These are phyloP conservation scores for Kodamaea fungicola DNA, from an alignment of 1,139 yeast genomes.

Conservation along the genomic window DNA sequence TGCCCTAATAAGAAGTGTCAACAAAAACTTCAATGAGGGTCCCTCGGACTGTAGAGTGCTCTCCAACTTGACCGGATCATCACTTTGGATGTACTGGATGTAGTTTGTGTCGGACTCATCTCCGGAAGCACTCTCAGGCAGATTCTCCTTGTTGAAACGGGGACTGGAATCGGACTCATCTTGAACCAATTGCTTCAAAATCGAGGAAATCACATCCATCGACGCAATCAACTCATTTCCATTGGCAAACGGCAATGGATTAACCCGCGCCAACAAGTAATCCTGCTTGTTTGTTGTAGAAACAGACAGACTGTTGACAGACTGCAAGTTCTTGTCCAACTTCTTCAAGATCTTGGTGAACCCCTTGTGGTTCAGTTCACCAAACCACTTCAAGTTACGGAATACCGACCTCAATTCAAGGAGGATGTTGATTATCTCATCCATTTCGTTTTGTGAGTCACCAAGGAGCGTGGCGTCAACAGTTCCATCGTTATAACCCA, in stretches of 20 bases:
- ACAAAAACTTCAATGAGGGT: slow-evolving; percentile 38
- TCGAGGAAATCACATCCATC: slow-evolving; percentile 53
- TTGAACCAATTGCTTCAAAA: slow-evolving; percentile 40
- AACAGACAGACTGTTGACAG: slow-evolving; percentile 15
- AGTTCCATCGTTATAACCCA: slow-evolving; percentile 26
- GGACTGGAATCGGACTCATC: slow-evolving; percentile 8
- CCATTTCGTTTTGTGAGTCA: slow-evolving; percentile 60
- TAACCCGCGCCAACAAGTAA: slow-evolving; percentile 67
- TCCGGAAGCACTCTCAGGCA: neutral
- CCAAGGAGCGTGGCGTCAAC: slow-evolving; percentile 29
- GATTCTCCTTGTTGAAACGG: neutral
- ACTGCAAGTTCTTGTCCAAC: slow-evolving; percentile 70
- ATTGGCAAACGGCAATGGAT: slow-evolving; percentile 76
- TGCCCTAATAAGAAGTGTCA: slow-evolving; percentile 62
- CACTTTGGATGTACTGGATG: neutral
- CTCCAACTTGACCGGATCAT: slow-evolving; percentile 8
- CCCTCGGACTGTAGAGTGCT: slow-evolving; percentile 1
- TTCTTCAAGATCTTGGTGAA: slow-evolving; percentile 86
- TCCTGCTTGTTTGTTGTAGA: slow-evolving; percentile 65
- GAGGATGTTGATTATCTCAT: slow-evolving; percentile 72
- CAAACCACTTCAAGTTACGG: slow-evolving; percentile 87
- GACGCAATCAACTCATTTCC: slow-evolving; percentile 55
- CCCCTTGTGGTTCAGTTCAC: slow-evolving; percentile 89
- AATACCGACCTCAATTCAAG: slow-evolving; percentile 75
- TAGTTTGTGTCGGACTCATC: neutral